A percentile compares a stretch with the other conserved stretches of the same genome.
phyloP scores from a whole-genome alignment of 2,329 filamentous ascomycete genomes.

The Fusarium continuum region DNA sequence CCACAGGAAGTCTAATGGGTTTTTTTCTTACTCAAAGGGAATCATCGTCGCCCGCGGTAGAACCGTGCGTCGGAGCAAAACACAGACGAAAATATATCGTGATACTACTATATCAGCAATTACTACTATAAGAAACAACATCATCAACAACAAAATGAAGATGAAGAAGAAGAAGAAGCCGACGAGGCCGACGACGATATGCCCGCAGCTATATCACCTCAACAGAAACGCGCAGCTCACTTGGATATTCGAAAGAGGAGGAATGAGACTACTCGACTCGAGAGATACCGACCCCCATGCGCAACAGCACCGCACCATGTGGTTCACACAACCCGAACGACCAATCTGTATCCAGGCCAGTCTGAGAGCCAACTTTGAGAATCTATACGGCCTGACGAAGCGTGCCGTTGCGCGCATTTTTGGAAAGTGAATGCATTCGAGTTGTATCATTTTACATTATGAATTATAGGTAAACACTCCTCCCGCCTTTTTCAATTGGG shows the following conservation, averaged over 20 bases:
- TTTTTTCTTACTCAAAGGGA: slow-evolving; percentile 40
- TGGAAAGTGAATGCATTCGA: slow-evolving; percentile 13
- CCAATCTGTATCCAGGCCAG: slow-evolving; percentile 19
- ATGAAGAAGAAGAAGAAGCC: slow-evolving; percentile 2
- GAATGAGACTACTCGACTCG: slow-evolving; percentile 30
- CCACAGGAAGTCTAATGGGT: slow-evolving; percentile 44
- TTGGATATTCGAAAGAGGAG: slow-evolving; percentile 39
- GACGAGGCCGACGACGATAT: slow-evolving; percentile 18
- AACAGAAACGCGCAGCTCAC: slow-evolving; percentile 34
- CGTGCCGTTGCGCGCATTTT: slow-evolving; percentile 29
- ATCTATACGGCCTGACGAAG: slow-evolving; percentile 27
- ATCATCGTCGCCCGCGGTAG: slow-evolving; percentile 37
- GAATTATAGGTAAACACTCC: slow-evolving; percentile 13
- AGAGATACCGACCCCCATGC: slow-evolving; percentile 4
- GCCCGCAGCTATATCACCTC: slow-evolving; percentile 30
- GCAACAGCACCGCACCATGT: slow-evolving; percentile 5
- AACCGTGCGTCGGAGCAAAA: slow-evolving; percentile 38
- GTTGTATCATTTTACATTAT: slow-evolving; percentile 5
- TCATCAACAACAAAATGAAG: slow-evolving; percentile 4
- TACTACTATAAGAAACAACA: slow-evolving; percentile 22
- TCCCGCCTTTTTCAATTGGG: neutral
- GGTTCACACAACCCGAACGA: slow-evolving; percentile 17
- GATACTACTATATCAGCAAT: slow-evolving; percentile 23
- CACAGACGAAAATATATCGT: slow-evolving; percentile 30
- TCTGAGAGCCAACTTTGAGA: slow-evolving; percentile 14